Evolutionary conservation across 1,139 yeast genomes (phyloP).

Genomic region (Kurtzmaniella quercitrusa): DNA sequence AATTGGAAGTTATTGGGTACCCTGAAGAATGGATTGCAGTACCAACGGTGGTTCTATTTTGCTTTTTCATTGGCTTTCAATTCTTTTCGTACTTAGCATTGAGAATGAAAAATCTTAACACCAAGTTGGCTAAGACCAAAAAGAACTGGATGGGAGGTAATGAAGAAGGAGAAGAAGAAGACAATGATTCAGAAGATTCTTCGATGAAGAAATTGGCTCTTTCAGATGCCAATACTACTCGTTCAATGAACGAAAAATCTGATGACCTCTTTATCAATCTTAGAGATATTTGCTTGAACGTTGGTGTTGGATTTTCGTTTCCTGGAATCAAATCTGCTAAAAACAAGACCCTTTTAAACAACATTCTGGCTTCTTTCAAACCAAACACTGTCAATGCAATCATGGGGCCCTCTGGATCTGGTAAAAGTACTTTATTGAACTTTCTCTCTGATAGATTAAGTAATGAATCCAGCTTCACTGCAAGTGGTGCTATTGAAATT

Average conservation of each 20-base stretch:
- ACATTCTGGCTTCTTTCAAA: slow-evolving; percentile 53
- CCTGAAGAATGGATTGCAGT: slow-evolving; percentile 61
- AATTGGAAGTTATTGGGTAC: slow-evolving; percentile 57
- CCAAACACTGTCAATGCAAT: slow-evolving; percentile 72
- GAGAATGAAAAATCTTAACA: slow-evolving; percentile 46
- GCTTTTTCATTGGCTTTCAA: slow-evolving; percentile 57
- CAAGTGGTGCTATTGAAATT: slow-evolving; percentile 20
- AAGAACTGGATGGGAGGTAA: slow-evolving; percentile 31
- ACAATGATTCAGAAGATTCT: slow-evolving; percentile 5
- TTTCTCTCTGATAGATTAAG: slow-evolving; percentile 61
- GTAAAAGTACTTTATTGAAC: slow-evolving; percentile 73
- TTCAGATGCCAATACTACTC: not conserved
- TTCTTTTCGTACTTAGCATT: slow-evolving; percentile 44
- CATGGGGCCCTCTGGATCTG: slow-evolving; percentile 89
- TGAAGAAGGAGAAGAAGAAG: slow-evolving; percentile 19
- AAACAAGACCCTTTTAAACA: slow-evolving; percentile 26
- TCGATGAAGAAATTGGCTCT: not conserved
- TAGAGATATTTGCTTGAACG: slow-evolving; percentile 18
- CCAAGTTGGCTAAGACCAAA: slow-evolving; percentile 46
- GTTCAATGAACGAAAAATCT: not conserved
- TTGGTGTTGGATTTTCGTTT: slow-evolving; percentile 9
- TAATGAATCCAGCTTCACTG: slow-evolving; percentile 19
- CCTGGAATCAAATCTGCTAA: not conserved
- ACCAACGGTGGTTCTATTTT: slow-evolving; percentile 59
- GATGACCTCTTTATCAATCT: slow-evolving; percentile 13